Conservation (phyloP, 768 basidiomycete species). For the Roridomyces roridus region DNA sequence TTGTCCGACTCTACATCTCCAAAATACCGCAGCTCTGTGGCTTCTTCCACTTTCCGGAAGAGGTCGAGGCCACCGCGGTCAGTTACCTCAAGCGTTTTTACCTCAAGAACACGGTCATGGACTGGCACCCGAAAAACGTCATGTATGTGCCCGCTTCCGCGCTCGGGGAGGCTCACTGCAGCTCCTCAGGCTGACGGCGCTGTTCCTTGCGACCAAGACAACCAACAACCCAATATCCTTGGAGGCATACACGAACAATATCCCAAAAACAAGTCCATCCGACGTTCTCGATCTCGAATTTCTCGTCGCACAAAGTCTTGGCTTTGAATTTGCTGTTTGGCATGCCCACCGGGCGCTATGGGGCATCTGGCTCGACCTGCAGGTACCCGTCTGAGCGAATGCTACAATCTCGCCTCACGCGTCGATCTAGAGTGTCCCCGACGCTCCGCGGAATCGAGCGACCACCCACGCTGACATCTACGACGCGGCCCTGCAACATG, state of each 20-base stretch:
- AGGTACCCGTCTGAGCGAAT: constrained; percentile 52
- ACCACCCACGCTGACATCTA: constrained; percentile 51
- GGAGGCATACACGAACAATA: constrained; percentile 81
- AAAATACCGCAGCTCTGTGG: constrained; percentile 88
- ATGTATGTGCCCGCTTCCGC: constrained; percentile 64
- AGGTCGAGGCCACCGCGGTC: constrained; percentile 92
- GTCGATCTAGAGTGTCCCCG: constrained; percentile 59
- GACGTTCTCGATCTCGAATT: constrained; percentile 97
- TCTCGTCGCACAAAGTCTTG: constrained; percentile 91
- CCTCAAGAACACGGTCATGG: constrained; percentile 97
- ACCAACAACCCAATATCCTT: constrained; percentile 93
- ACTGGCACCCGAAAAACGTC: constrained; percentile 98
- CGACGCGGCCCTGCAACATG: constrained; percentile 66
- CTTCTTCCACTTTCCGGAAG: constrained; percentile 87
- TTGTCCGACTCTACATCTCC: constrained; percentile 88
- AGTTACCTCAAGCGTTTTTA: constrained; percentile 97
- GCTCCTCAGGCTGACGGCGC: constrained; percentile 80
- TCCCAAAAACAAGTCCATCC: constrained; percentile 78
- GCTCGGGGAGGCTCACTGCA: background rate
- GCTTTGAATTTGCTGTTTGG: constrained; percentile 95
- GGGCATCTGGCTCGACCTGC: constrained; percentile 88
- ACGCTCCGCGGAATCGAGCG: constrained; percentile 53
- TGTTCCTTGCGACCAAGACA: constrained; percentile 96
- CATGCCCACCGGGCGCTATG: constrained; percentile 88
- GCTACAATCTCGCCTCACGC: background rate